phyloP scores from a whole-genome alignment of 2,329 filamentous ascomycete species.

The Fusarium nelsonii region DNA sequence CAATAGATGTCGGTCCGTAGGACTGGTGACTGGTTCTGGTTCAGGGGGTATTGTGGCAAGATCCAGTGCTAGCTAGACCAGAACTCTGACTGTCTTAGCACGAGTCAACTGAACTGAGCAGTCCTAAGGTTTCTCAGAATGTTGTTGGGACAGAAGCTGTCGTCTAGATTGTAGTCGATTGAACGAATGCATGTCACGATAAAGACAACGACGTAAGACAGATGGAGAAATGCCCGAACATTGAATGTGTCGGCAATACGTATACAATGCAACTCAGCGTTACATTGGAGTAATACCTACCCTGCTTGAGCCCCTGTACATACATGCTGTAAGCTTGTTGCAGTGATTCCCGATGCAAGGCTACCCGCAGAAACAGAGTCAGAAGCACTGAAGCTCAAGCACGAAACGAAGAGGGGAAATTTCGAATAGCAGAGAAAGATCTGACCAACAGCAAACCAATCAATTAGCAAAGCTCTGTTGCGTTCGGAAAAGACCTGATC shows the following conservation, averaged over 20 bases:
- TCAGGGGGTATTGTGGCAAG: conserved; percentile 38
- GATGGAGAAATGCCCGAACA: conserved; percentile 27
- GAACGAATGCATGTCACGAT: neutral
- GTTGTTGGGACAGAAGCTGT: neutral
- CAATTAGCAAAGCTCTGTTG: neutral
- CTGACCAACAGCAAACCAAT: neutral
- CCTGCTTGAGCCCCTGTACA: conserved; percentile 26
- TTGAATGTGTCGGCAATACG: conserved; percentile 35
- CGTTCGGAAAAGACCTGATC: neutral
- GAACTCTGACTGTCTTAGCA: conserved; percentile 9
- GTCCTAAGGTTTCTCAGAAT: conserved; percentile 1
- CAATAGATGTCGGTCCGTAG: conserved; percentile 4
- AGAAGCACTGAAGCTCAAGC: neutral
- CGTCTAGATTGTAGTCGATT: neutral
- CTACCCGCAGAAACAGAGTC: conserved; percentile 16
- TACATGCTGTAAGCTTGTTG: conserved; percentile 2
- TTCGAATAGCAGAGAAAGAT: neutral
- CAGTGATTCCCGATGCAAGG: conserved; percentile 25
- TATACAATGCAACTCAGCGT: conserved; percentile 33
- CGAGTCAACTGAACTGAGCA: conserved; percentile 21
- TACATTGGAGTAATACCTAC: conserved; percentile 20
- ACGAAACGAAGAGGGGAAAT: neutral
- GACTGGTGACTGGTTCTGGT: neutral
- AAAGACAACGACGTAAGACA: neutral
- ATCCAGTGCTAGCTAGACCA: neutral